phyloP scores from a whole-genome alignment of 2,329 filamentous ascomycete genomes.

The Blastomyces gilchristii region DNA sequence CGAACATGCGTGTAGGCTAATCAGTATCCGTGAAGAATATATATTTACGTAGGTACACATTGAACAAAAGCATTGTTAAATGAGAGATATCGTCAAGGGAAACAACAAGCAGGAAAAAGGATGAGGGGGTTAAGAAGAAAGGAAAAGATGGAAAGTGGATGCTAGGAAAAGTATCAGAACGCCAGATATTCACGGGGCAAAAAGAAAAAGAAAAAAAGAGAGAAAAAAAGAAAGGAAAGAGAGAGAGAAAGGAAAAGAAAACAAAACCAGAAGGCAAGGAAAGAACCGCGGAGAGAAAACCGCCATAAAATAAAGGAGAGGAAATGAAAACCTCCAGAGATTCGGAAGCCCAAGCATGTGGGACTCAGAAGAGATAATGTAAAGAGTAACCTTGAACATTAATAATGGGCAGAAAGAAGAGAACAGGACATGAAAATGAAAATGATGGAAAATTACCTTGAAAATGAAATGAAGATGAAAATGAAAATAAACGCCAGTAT shows the following conservation, averaged over 20 bases:
- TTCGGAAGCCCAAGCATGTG: neutral
- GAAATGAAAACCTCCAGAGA: neutral
- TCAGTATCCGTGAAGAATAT: neutral
- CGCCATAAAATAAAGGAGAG: neutral
- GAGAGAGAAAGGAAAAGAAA: neutral
- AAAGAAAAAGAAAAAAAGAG: neutral
- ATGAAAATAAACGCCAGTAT: constrained; percentile 28
- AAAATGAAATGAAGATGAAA: constrained; percentile 13
- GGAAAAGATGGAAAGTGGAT: neutral
- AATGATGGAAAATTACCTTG: constrained; percentile 10
- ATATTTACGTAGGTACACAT: neutral
- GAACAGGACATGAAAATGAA: constrained; percentile 11
- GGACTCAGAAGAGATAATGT: neutral
- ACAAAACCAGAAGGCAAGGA: neutral
- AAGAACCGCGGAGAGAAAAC: neutral
- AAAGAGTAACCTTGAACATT: neutral
- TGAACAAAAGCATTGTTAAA: neutral
- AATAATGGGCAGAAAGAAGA: constrained; percentile 10
- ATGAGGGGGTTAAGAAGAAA: neutral
- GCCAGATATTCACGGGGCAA: neutral
- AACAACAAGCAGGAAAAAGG: neutral
- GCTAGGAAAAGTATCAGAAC: neutral
- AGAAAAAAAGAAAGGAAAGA: neutral
- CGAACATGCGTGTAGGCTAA: neutral
- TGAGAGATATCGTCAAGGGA: neutral